Conservation (phyloP, 1,284 basidiomycete genomes). For the Volvariella surrecta region DNA sequence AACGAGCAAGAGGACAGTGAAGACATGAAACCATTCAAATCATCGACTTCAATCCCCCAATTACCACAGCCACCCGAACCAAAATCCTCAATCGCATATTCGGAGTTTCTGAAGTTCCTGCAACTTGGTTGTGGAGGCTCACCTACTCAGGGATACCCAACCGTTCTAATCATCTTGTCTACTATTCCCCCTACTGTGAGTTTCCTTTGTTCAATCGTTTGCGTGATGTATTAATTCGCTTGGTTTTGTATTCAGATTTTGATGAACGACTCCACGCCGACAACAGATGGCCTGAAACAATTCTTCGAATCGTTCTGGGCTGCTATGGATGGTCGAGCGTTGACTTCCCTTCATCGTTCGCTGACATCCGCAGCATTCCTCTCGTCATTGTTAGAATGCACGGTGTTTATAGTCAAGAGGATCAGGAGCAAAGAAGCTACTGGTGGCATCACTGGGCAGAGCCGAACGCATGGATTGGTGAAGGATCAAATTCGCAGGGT, state of each 20-base stretch:
- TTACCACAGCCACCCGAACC: background rate
- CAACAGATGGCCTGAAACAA: conserved; percentile 19
- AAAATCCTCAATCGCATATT: conserved; percentile 40
- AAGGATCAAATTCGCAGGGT: conserved; percentile 36
- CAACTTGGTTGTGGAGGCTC: conserved; percentile 67
- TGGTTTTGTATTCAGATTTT: background rate
- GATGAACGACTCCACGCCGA: background rate
- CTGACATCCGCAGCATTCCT: conserved; percentile 55
- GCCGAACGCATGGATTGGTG: conserved; percentile 23
- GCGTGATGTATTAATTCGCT: background rate
- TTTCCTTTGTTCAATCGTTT: conserved; percentile 13
- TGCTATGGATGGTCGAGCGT: conserved; percentile 57
- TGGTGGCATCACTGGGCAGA: conserved; percentile 8
- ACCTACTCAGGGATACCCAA: conserved; percentile 71
- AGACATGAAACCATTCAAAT: conserved; percentile 4
- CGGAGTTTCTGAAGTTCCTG: conserved; percentile 70
- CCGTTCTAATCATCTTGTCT: conserved; percentile 69
- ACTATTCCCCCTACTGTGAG: conserved; percentile 60
- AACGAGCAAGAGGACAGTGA: conserved; percentile 21
- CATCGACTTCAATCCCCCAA: background rate
- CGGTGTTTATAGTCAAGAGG: conserved; percentile 46
- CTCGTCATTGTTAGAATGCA: conserved; percentile 61
- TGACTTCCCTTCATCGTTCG: conserved; percentile 44
- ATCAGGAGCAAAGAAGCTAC: conserved; percentile 13
- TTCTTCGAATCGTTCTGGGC: conserved; percentile 74